Conservation (phyloP, 2,329 filamentous ascomycete genomes). For the Pseudogymnoascus sp. region DNA sequence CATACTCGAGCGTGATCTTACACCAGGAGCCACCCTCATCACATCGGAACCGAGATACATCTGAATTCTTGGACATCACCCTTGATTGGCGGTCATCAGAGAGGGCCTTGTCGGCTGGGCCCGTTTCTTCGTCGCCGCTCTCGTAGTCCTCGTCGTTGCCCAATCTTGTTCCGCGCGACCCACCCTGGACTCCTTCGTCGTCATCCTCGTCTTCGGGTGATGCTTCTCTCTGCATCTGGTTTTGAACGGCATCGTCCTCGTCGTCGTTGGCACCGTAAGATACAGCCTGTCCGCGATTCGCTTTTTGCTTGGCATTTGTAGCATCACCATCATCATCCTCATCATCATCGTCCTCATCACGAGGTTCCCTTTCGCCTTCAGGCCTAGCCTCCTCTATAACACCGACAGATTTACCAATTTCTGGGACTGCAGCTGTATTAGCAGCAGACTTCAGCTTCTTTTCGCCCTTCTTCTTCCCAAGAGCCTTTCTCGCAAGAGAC, state of each 20-base stretch:
- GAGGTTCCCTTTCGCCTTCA: slow-evolving; percentile 31
- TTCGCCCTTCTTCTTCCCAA: slow-evolving; percentile 71
- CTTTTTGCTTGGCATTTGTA: slow-evolving; percentile 63
- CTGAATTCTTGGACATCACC: slow-evolving; percentile 54
- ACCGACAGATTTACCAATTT: slow-evolving; percentile 60
- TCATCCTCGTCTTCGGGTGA: slow-evolving; percentile 49
- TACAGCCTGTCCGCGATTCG: slow-evolving; percentile 71
- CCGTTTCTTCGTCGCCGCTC: slow-evolving; percentile 27
- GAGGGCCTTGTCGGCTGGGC: slow-evolving; percentile 16
- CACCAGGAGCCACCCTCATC: slow-evolving; percentile 72
- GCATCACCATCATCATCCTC: slow-evolving; percentile 74
- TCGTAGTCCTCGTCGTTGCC: slow-evolving; percentile 30
- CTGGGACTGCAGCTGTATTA: slow-evolving; percentile 64
- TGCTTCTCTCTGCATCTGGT: slow-evolving; percentile 51
- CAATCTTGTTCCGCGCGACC: slow-evolving; percentile 32
- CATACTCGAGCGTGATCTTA: slow-evolving; percentile 75
- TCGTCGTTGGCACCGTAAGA: slow-evolving; percentile 92
- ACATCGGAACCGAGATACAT: slow-evolving; percentile 72
- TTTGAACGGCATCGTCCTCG: slow-evolving; percentile 71
- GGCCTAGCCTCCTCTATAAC: slow-evolving; percentile 43
- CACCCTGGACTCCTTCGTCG: slow-evolving; percentile 46
- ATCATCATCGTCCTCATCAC: slow-evolving; percentile 58
- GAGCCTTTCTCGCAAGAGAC: slow-evolving; percentile 62
- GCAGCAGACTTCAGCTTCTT: slow-evolving; percentile 45
- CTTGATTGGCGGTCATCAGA: slow-evolving; percentile 47